These are phyloP conservation scores for Lepidium sativum DNA, from an alignment of 345 rosid species.

Conservation along the genomic window DNA sequence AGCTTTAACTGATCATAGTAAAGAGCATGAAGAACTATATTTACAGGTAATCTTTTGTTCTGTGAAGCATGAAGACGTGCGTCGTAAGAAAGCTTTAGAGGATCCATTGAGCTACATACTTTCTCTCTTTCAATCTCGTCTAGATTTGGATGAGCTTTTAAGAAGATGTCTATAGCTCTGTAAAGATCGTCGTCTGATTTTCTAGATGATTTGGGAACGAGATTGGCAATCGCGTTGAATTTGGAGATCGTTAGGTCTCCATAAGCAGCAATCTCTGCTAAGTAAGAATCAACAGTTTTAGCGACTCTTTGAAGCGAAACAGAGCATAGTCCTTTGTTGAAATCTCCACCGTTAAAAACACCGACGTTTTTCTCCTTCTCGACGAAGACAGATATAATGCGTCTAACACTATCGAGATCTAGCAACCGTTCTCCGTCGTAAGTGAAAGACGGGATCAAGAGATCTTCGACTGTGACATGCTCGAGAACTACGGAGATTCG, in stretches of 20 bases:
- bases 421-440: slow-evolving; percentile 75
- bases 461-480: slow-evolving; percentile 71
- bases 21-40: slow-evolving; percentile 74
- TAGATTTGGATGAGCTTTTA: slow-evolving; percentile 85
- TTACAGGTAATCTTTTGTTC: slow-evolving; percentile 87
- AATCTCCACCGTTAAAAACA: slow-evolving; percentile 65
- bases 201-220: slow-evolving; percentile 67
- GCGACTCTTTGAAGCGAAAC: slow-evolving; percentile 54
- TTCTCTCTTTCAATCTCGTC: slow-evolving; percentile 94
- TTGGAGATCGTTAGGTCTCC: slow-evolving; percentile 61
- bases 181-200: slow-evolving; percentile 78
- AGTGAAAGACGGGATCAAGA: slow-evolving; percentile 65
- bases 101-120: slow-evolving; percentile 82
- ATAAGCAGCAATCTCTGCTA: slow-evolving; percentile 63
- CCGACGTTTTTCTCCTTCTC: slow-evolving; percentile 84
- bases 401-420: slow-evolving; percentile 77
- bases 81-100: slow-evolving; percentile 72
- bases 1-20: slow-evolving; percentile 88
- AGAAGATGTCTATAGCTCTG: slow-evolving; percentile 76
- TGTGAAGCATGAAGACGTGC: slow-evolving; percentile 94
- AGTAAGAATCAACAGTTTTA: slow-evolving; percentile 62
- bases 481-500: slow-evolving; percentile 64
- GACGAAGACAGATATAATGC: slow-evolving; percentile 58
- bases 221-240: slow-evolving; percentile 73
- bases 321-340: slow-evolving; percentile 38